phyloP scores from a whole-genome alignment of 1,139 yeast genomes.

The Magnusiomyces fungicola region DNA sequence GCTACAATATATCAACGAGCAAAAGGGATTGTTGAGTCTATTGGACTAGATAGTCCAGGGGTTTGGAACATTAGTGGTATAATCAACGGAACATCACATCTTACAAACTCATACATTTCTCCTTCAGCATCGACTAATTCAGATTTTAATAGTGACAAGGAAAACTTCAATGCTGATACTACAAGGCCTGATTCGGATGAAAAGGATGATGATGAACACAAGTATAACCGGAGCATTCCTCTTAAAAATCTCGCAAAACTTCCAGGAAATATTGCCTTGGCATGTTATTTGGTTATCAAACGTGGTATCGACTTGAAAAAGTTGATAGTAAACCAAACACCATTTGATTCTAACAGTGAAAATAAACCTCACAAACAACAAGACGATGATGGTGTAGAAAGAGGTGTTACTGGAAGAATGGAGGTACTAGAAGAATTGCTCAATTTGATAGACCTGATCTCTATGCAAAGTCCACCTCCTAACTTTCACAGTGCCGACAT shows the following conservation, averaged over 20 bases:
- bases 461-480: background rate
- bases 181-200: too few relatives aligned
- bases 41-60: slow-evolving; percentile 4
- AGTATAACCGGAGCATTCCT: too few relatives aligned
- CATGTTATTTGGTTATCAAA: background rate
- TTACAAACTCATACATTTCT: too few relatives aligned
- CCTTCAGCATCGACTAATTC: too few relatives aligned
- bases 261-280: background rate
- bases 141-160: too few relatives aligned
- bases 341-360: background rate
- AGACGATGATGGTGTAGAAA: background rate
- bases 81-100: too few relatives aligned
- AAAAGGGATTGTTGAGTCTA: slow-evolving; percentile 7
- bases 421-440: background rate
- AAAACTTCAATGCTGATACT: too few relatives aligned
- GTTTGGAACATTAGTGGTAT: slow-evolving; percentile 6
- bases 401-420: slow-evolving; percentile 4
- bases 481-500: background rate
- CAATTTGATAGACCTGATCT: background rate
- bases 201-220: too few relatives aligned
- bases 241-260: background rate
- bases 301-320: background rate
- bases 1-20: slow-evolving; percentile 13
- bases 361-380: background rate
- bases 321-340: background rate